Percentiles rank a stretch among this genome's conserved stretches.
Conservation (phyloP, 2,329 filamentous ascomycete genomes). For the Beauveria scarabaeidicola region DNA sequence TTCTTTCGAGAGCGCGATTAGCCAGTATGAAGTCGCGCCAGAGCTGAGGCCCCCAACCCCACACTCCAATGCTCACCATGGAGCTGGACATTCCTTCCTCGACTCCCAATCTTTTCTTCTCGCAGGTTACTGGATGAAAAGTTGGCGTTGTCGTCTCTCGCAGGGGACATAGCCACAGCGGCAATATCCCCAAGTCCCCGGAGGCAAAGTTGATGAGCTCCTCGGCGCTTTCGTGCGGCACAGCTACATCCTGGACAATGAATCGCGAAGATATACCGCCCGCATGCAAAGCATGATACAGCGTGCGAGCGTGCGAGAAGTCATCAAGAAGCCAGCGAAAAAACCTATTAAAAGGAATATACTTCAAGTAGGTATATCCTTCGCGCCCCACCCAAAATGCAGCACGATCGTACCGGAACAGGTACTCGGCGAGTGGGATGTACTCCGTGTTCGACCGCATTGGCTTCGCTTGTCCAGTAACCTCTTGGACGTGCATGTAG, state of each 20-base stretch:
- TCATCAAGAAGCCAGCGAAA: conserved; percentile 51
- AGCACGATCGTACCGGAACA: conserved; percentile 56
- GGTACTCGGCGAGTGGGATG: conserved; percentile 34
- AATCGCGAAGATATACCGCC: conserved; percentile 46
- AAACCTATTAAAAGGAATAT: conserved; percentile 46
- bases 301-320: conserved; percentile 52
- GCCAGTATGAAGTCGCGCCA: conserved; percentile 44
- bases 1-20: conserved; percentile 58
- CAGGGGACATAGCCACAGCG: conserved; percentile 23
- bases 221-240: conserved; percentile 42
- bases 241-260: conserved; percentile 54
- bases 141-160: background rate
- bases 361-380: conserved; percentile 45
- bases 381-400: conserved; percentile 56
- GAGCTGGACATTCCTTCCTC: conserved; percentile 7
- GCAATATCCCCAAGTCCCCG: conserved; percentile 18
- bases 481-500: conserved; percentile 49
- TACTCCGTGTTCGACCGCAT: conserved; percentile 20
- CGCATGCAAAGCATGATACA: conserved; percentile 55
- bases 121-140: background rate
- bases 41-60: conserved; percentile 57
- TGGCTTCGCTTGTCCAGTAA: background rate
- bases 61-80: conserved; percentile 57
- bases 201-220: conserved; percentile 23
- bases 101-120: background rate